Base-by-base conservation (phyloP, 2,329 filamentous ascomycete species). In the Clarireedia hainanense region DNA sequence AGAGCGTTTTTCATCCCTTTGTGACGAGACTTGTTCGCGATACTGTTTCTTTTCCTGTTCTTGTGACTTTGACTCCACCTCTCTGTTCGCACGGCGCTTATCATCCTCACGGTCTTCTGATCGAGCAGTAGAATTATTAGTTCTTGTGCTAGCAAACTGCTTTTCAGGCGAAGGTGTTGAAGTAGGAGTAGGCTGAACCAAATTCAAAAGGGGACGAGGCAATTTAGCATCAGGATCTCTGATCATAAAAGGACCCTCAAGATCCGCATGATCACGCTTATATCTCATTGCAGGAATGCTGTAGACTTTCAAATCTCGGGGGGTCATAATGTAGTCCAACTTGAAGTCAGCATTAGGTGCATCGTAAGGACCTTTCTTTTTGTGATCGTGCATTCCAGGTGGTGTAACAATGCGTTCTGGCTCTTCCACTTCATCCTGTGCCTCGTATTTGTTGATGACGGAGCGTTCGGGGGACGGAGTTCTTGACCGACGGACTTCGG, bases 291-390 rank as follows among this genome's bases (percentile, higher is more conserved):
- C 59, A 52, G 17, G 68, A 63, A 65, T 57, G 24, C 53, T 65
- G 62, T 71, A 75, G 50, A 55, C 67, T 47, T 56, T 59, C 39
- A 81, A 68, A 30, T 84, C 78, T 42, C 68, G 67, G 5, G 83
- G 83, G 50, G 75, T 73, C 58, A 85, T 75, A 58, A 79, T 70
- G 62, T 83, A 78, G 65, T 85, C 82, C 57, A 84, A 78, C 51
- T 72, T 74, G 52, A 85, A 81, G 66, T 86, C 83, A n/a, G 83
- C 83, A 63, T 86, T 74, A 2, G 83, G 83, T 6, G 70, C 78
- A 59, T 78, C 79, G 56, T 79, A 86, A 7, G 69, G 75, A 54
- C 74, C 76, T 68, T 77, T 77, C 56, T 65, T 63, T 42, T 74
- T 73, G 5, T 73, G 69, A 34, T 76, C 73, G 54, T 69, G 65